Percentiles rank a stretch among this genome's conserved stretches.
Conservation (phyloP, 768 basidiomycete genomes). For the Pleurotus sapidus region DNA sequence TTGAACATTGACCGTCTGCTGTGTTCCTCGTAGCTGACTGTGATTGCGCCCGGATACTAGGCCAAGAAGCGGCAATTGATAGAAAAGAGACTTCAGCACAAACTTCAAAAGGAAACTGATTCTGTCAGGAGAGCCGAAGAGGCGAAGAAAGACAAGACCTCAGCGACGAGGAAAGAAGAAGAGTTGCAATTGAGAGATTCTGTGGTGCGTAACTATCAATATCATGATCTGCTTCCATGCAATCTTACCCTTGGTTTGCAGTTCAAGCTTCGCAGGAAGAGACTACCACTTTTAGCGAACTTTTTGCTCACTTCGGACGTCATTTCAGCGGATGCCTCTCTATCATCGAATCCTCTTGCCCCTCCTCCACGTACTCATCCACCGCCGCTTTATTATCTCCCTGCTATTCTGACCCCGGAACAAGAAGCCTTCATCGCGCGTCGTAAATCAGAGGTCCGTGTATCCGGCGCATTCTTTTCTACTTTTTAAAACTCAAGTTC, state of each 20-base stretch:
- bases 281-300: slow-evolving; percentile 70
- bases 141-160: slow-evolving; percentile 78
- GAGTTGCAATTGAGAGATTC: slow-evolving; percentile 80
- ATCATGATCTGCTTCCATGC: background rate
- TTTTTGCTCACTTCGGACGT: slow-evolving; percentile 75
- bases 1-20: background rate
- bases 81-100: slow-evolving; percentile 82
- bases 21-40: background rate
- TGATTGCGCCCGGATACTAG: slow-evolving; percentile 30
- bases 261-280: slow-evolving; percentile 72
- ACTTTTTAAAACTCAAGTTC: background rate
- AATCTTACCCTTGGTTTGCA: slow-evolving; percentile 21
- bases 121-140: slow-evolving; percentile 83
- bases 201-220: slow-evolving; percentile 47
- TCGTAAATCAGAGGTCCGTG: slow-evolving; percentile 58
- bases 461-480: slow-evolving; percentile 11
- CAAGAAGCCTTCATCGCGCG: slow-evolving; percentile 67
- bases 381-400: slow-evolving; percentile 76
- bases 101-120: slow-evolving; percentile 83
- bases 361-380: slow-evolving; percentile 63
- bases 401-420: slow-evolving; percentile 59
- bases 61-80: slow-evolving; percentile 82
- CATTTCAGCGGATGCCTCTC: slow-evolving; percentile 38
- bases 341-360: slow-evolving; percentile 34
- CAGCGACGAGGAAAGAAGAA: slow-evolving; percentile 77